These are phyloP conservation scores for Neurospora hispaniola DNA, from an alignment of 495 filamentous ascomycete genomes.

Conservation along the genomic window DNA sequence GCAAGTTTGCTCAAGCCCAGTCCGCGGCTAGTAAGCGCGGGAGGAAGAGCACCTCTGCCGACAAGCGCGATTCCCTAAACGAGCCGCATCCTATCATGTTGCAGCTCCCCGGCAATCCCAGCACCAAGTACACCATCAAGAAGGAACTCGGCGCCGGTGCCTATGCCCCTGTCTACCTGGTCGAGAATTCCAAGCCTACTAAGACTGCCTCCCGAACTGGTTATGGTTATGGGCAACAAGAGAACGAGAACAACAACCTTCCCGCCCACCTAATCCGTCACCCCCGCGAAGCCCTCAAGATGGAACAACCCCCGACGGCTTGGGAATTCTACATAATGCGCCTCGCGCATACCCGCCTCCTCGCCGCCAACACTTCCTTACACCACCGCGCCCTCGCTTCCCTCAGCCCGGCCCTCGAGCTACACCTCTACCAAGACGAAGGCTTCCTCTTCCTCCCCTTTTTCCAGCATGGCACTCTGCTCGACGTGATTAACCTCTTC, in stretches of 20 bases:
- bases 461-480: conserved; percentile 79
- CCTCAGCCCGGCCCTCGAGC: conserved; percentile 69
- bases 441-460: conserved; percentile 78
- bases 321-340: conserved; percentile 99
- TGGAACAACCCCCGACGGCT: conserved; percentile 70
- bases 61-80: conserved; percentile 40
- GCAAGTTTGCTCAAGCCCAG: conserved; percentile 56
- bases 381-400: conserved; percentile 58
- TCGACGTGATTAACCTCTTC: conserved; percentile 84
- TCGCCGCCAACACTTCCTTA: conserved; percentile 17
- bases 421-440: conserved; percentile 82
- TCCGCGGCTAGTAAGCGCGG: conserved; percentile 43
- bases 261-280: conserved; percentile 35
- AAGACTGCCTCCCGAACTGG: conserved; percentile 11
- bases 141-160: conserved; percentile 89
- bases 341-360: conserved; percentile 62
- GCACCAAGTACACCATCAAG: conserved; percentile 61
- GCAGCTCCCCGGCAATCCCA: conserved; percentile 47
- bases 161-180: conserved; percentile 88
- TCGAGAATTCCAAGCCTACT: conserved; percentile 52
- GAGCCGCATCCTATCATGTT: conserved; percentile 48
- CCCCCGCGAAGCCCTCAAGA: conserved; percentile 75
- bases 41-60: conserved; percentile 41
- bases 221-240: conserved; percentile 17
- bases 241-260: conserved; percentile 34